Base-by-base conservation (phyloP, 768 basidiomycete genomes). In the Hericium alpestre region DNA sequence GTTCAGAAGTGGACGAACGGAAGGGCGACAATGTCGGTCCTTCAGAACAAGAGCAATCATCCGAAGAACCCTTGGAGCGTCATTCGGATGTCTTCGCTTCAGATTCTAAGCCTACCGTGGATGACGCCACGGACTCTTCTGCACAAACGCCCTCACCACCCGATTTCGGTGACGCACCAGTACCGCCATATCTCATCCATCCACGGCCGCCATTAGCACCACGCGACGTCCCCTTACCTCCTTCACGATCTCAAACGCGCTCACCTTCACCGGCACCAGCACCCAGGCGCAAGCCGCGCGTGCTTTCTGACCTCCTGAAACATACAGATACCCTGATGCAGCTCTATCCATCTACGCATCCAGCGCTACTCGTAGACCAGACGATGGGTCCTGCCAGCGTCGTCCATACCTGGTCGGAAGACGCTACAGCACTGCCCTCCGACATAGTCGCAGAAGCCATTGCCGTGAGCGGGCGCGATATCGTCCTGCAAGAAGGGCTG, bases 361-460 rank as follows among this genome's bases (percentile, higher is more conserved):
- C 82, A 10, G 71, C 67, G 0, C 71, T 91, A 12, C 65, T 61
- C 3, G 71, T 88, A 15, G 69, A 76, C 6, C 71, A 73, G 27
- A 87, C 87, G 51, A 82, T 92, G 78, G 90, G 90, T 9, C 87
- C 86, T 1, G 82, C 86, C 63, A 90, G 87, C 64, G 86, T 80
- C 39, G 72, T 89, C 53, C 80, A 77, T 66, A 90, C 90, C 9
- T 92, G 88, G 88, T 79, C 77, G 16, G 79, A 83, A 62, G 66
- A 70, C 25, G 63, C 66, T 2, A 52, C 67, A 0, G 67, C 69
- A n/a, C 67, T 80, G 46, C 80, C 79, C 0, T 62, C 68, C 8
- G 82, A 84, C 61, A 71, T 76, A 53, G 77, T 75, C 50, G 85
- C 84, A 3, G 86, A 87, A 68, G 66, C 70, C 8, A 81, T 85